Evolutionary conservation across 1,284 basidiomycete species (phyloP), one percentile per base, ranked within the genome.

Genomic region (Melanopsichium pennsylvanicum): DNA sequence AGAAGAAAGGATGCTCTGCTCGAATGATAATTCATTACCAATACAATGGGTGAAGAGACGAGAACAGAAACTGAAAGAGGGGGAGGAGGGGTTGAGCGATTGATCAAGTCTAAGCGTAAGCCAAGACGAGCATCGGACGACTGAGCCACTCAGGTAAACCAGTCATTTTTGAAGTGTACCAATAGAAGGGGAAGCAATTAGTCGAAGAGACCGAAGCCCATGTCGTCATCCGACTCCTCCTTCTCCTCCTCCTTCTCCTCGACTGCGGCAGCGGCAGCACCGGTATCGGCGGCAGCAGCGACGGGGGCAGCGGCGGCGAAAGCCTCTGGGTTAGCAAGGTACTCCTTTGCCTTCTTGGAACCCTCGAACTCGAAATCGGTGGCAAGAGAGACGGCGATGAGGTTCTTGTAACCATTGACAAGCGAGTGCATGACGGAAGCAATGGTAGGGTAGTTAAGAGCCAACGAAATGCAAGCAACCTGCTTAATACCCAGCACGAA

Each of bases 351-450:
- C 90, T 97, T 92, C 82, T 90, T 90, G 60, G 90, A 86, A 68
- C 89, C 93, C 82, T 96, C 92, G 83, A 97, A 97, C 69, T 89
- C 88, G 88, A 93, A 95, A 52, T 98, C 95, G 74, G 95, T 97
- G 57, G 87, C 89, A 71, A 99, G 84, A 50, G 94, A 90, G 80
- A 99, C 84, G 55, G 92, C 90, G 36, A 82, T 76, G 72, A 98
- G 84, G 87, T 97, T 97, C 90, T 99, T 98, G 91, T 97, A 98
- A 45, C 92, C 87, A 86, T 97, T 97, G 87, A 98, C 92, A 64
- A 99, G 87, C 39, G 90, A 90, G 87, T 99, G 95, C 59, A 87
- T 85, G 75, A 97, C 89, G 56, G 93, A 97, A 74, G 90, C 93
- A 74, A 98, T 85, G 67, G 95, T 98, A 51, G 95, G 95, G 87